Base-by-base conservation (phyloP, 345 rosid genomes). In the Bruguiera sexangula region DNA sequence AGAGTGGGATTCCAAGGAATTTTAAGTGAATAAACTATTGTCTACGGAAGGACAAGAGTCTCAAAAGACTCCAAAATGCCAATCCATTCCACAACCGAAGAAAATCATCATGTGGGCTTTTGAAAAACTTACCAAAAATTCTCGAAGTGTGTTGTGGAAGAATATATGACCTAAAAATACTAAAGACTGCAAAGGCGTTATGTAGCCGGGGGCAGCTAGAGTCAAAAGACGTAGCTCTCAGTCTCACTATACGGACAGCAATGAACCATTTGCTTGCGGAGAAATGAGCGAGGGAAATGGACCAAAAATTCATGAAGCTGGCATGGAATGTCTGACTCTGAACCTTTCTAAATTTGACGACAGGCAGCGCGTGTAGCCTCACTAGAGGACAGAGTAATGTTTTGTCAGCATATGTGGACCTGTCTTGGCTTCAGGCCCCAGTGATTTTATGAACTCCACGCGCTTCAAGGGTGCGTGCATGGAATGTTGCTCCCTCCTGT, bases 41-140 rank as follows among this genome's bases (percentile, higher is more conserved):
- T 22, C 27, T 13, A 24, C 21, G 19, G 3, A 57, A 67, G 53
- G 75, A 76, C 83, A 81, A 69, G 21, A 76, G 36, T 73, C 86
- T 85, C 82, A 82, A 85, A 85, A 81, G 85, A 80, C 81, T 74
- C 78, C 73, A 76, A 78, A 66, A 73, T 76, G 67, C 67, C 73
- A 37, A 43, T 68, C 60, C 62, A 78, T 68, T 56, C 79, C 75
- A 73, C 26, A 73, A 61, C 73, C 31, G 48, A 76, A 72, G 39
- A 39, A 60, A 15, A 56, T 56, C 18, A 56, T 56, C 18, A 56
- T 56, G 60, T 56, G 24, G 60, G 60, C 29, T 24, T 24, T 56
- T 21, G 16, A 56, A 16, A 56, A 24, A 11, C 13, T 10, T 4
- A 10, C 10, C 0, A 21, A 62, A 64, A 72, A 60, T 62, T 67